Base-by-base conservation (phyloP, 345 rosid genomes). In the Brassica incana region DNA sequence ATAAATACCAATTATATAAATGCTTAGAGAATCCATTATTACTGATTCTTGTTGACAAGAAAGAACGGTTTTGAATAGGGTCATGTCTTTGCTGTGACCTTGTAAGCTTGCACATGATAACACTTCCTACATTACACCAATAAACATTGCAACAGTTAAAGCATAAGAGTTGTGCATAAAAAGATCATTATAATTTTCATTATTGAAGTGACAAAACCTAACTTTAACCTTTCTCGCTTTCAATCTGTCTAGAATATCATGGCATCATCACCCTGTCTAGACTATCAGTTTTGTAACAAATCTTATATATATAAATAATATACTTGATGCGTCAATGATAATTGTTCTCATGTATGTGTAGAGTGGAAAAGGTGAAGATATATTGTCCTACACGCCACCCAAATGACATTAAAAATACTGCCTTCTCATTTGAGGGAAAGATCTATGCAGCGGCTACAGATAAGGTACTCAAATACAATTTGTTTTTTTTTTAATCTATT, bases 391-490 rank as follows among this genome's bases (percentile, higher is more conserved):
- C 65, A 60, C 73, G 87, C 76, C 85, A 82, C 2, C 81, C 75
- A 59, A 84, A 76, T 25, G 88, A 84, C 35, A 52, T 88, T 36
- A 76, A 74, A 15, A 86, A 87, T 30, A 45, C 84, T 10, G 96
- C 93, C 54, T 60, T 62, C 45, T 77, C 84, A 72, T 86, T 90
- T 79, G 98, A 92, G 88, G 90, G 87, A 61, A 88, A 71, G 82
- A 80, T 67, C 27, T 87, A 77, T 66, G 67, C 59, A 25, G 81
- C 71, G 52, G 93, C 97, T 30, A 43, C 65, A 20, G 79, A 77
- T 79, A 89, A 77, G 94, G 98, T 94, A 84, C 60, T 67, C 35
- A 18, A 11, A 58, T 52, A n/a, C 40, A 67, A 59, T 45, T 11
- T 5, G 33, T 36, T 63, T 50, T 14, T 16, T 14, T 50, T 4